phyloP scores from a whole-genome alignment of 352 stramenopile species.

The Phytopythium litorale region DNA sequence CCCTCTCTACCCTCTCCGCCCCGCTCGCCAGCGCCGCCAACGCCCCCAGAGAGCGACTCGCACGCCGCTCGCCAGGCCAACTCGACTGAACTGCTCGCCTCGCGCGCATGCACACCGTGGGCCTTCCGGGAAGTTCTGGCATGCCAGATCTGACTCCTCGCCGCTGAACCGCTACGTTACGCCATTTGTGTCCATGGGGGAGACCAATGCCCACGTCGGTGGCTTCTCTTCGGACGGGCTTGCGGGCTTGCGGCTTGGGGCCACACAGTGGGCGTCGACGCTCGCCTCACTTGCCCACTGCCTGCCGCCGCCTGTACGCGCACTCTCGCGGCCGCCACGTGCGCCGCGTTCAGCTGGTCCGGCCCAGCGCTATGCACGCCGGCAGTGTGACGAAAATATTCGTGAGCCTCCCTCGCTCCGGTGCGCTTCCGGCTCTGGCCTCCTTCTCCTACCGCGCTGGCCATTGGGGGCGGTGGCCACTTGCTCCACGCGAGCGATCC shows the following conservation, averaged over 20 bases:
- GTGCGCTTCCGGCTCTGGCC: conserved; percentile 2
- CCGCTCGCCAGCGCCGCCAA: too few relatives aligned
- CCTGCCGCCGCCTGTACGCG: background rate
- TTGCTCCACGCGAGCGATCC: conserved; percentile 1
- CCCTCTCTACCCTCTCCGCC: too few relatives aligned
- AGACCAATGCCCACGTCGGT: too few relatives aligned
- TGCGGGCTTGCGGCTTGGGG: background rate
- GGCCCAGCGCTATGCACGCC: background rate
- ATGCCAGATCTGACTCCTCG: background rate
- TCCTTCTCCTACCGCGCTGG: background rate
- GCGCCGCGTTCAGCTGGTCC: background rate
- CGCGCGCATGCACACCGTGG: too few relatives aligned
- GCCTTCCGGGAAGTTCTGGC: too few relatives aligned
- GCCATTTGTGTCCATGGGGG: too few relatives aligned
- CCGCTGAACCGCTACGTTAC: background rate
- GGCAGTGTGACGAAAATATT: background rate
- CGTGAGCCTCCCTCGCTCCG: background rate
- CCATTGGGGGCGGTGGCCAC: background rate
- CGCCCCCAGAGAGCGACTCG: too few relatives aligned
- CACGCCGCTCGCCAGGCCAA: too few relatives aligned
- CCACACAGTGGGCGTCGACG: background rate
- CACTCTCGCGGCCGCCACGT: background rate
- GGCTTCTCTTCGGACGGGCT: background rate
- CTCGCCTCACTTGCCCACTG: background rate
- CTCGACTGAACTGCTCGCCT: background rate